Percentiles rank a stretch among this genome's conserved stretches.
Conservation (phyloP, 2,329 filamentous ascomycete genomes). For the Pestalotiopsis sp. region DNA sequence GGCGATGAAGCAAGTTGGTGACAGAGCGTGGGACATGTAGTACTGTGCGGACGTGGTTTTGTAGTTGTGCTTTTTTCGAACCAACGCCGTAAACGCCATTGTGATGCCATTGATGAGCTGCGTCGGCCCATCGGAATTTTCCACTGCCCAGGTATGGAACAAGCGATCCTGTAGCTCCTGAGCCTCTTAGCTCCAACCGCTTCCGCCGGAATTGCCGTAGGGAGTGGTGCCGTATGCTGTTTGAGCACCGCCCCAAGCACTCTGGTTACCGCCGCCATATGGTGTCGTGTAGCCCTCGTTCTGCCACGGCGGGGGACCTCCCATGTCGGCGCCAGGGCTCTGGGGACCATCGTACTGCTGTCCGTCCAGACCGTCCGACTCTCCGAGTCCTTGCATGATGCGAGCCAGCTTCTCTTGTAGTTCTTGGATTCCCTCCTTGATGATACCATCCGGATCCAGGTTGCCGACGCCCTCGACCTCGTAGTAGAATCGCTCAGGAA, state of each 20-base stretch:
- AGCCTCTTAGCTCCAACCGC: conserved; percentile 39
- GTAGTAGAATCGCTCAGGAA: conserved; percentile 85
- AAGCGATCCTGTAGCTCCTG: too few relatives aligned
- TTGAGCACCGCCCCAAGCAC: conserved; percentile 63
- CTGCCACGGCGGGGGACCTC: conserved; percentile 59
- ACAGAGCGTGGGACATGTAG: background rate
- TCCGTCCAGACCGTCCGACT: conserved; percentile 57
- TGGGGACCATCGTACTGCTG: conserved; percentile 63
- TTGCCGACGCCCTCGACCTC: conserved; percentile 89
- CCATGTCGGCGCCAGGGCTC: conserved; percentile 66
- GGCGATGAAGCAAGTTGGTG: background rate
- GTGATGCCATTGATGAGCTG: background rate
- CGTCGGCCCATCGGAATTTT: background rate
- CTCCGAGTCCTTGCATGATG: conserved; percentile 67
- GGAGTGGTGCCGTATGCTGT: conserved; percentile 44
- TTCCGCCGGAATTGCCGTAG: conserved; percentile 53
- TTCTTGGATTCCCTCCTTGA: conserved; percentile 85
- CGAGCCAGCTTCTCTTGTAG: conserved; percentile 88
- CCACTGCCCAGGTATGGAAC: background rate
- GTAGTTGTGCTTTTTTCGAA: background rate
- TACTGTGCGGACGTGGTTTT: background rate
- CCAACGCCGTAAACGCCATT: conserved; percentile 4
- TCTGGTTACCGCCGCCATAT: conserved; percentile 61
- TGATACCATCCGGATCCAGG: conserved; percentile 85
- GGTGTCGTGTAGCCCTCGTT: conserved; percentile 72